These are phyloP conservation scores for Coemansia sp. DNA, from an alignment of 192 early-diverging fungal genomes.

Conservation along the genomic window DNA sequence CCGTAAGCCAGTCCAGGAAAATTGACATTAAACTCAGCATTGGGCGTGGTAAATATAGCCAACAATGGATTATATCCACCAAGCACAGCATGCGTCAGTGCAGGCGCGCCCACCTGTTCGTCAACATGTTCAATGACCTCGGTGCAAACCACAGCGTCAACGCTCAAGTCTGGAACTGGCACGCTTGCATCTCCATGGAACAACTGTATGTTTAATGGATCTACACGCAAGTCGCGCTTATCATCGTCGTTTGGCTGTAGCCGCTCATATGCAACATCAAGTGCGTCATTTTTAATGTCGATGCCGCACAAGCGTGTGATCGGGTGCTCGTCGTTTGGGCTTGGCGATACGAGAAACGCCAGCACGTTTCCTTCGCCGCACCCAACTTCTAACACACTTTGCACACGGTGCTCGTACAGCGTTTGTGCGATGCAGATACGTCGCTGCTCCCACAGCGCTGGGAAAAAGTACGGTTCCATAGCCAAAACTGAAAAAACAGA, in stretches of 20 bases:
- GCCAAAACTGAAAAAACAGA: background rate
- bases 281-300: slow-evolving; percentile 58
- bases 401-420: slow-evolving; percentile 55
- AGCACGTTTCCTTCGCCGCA: slow-evolving; percentile 82
- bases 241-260: slow-evolving; percentile 68
- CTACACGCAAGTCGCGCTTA: slow-evolving; percentile 58
- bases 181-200: slow-evolving; percentile 60
- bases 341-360: slow-evolving; percentile 59
- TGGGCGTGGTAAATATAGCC: slow-evolving; percentile 77
- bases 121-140: slow-evolving; percentile 89
- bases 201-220: slow-evolving; percentile 61
- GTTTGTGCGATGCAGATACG: slow-evolving; percentile 59
- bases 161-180: slow-evolving; percentile 8
- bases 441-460: slow-evolving; percentile 85
- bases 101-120: slow-evolving; percentile 49
- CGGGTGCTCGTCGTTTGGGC: slow-evolving; percentile 47
- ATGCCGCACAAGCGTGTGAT: slow-evolving; percentile 69
- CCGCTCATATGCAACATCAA: slow-evolving; percentile 47
- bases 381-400: slow-evolving; percentile 76
- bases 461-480: slow-evolving; percentile 45
- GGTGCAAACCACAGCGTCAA: slow-evolving; percentile 72
- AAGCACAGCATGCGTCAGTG: slow-evolving; percentile 63
- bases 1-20: slow-evolving; percentile 79
- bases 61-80: slow-evolving; percentile 67
- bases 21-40: slow-evolving; percentile 89